phyloP scores from a whole-genome alignment of 495 filamentous ascomycete genomes.

The Podospora anserina region DNA sequence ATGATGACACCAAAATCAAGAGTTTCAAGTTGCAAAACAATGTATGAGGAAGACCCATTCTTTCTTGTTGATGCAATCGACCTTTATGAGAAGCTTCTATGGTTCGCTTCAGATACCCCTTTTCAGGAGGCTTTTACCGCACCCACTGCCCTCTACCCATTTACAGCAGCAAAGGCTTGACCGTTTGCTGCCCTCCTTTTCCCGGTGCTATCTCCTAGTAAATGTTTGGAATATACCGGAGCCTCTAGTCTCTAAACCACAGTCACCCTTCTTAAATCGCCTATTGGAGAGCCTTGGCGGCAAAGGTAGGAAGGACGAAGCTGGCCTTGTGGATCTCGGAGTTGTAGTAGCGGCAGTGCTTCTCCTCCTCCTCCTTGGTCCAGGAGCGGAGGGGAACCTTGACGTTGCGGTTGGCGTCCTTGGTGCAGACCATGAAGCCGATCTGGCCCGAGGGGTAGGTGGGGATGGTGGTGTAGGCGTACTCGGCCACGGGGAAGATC shows the following conservation, averaged over 20 bases:
- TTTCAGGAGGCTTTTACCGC: slow-evolving; percentile 7
- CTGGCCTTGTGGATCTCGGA: slow-evolving; percentile 88
- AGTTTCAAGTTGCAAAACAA: background rate
- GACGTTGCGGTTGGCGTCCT: slow-evolving; percentile 81
- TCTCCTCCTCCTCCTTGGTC: slow-evolving; percentile 82
- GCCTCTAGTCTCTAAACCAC: background rate
- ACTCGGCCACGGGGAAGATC: slow-evolving; percentile 96
- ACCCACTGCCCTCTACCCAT: background rate
- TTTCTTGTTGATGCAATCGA: slow-evolving; percentile 8
- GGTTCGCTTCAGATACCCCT: background rate
- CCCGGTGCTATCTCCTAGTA: background rate
- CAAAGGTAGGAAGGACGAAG: slow-evolving; percentile 92
- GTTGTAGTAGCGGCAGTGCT: slow-evolving; percentile 93
- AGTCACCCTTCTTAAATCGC: background rate
- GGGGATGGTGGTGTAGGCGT: slow-evolving; percentile 98
- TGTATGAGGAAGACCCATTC: background rate
- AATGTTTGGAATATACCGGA: background rate
- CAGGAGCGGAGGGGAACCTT: slow-evolving; percentile 76
- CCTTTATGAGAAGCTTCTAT: slow-evolving; percentile 1
- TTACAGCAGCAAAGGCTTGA: background rate
- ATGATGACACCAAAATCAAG: background rate
- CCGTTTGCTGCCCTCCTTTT: slow-evolving; percentile 16
- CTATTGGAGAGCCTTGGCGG: slow-evolving; percentile 69
- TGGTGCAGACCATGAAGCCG: slow-evolving; percentile 99
- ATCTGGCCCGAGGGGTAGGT: slow-evolving; percentile 99